Evolutionary conservation across 768 basidiomycete genomes (phyloP), one percentile per base, ranked within the genome.

Genomic region (Tricholoma sp.): DNA sequence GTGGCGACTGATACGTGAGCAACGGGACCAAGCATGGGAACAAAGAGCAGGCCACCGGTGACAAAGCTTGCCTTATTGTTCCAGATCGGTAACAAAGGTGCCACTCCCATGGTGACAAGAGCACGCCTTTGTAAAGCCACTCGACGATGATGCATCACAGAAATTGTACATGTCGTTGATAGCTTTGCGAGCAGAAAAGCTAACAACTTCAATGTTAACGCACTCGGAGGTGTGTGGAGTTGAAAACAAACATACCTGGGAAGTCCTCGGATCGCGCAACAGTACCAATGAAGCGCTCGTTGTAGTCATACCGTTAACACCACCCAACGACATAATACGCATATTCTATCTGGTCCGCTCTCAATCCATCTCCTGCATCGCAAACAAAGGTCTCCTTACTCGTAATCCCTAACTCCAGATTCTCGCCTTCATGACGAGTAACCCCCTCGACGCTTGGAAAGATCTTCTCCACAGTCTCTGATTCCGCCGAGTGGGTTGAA

Each of bases 281-380:
- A 41, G 39, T 16, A 41, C 18, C 1, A 41, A 41, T 41, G 39
- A 41, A 18, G n/a, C 5, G 21, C 21, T 46, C 16, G 10, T 9
- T 58, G 56, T 59, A 24, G 11, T 21, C 45, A 46, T 1, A 46
- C 12, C 22, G 14, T 46, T 24, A 46, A 46, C 11, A 63, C 91
- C 90, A 94, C 19, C 83, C 84, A 57, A 94, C 90, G 53, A 71
- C 76, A 70, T 86, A 91, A 67, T 88, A 83, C 12, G 78, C 74
- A 62, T 94, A 94, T 64, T 82, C 81, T 31, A 89, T 81, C 58
- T 85, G 79, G 55, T 83, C 74, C 29, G 69, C 71, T 29, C 64
- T 62, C 50, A 59, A 63, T 35, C 71, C 75, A 55, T 60, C 63
- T 35, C 72, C 75, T 51, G 77, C 77, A 60, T 84, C 81, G 68